Evolutionary conservation across 176 grass and related monocot species (phyloP).

Genomic region (Puya raimondii): DNA sequence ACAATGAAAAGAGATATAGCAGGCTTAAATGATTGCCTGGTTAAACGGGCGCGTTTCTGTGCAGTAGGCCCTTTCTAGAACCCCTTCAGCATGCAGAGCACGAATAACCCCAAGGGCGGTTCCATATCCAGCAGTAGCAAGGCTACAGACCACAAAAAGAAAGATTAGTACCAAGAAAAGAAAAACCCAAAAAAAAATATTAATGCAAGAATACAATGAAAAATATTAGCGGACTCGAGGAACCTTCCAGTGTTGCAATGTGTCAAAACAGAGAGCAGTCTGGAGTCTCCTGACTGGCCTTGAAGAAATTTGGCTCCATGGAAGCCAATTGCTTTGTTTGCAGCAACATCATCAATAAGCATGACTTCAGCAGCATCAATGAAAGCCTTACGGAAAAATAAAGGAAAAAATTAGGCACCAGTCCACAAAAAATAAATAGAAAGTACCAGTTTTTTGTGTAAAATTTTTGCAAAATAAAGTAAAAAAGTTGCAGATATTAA

Average conservation of each 20-base stretch:
- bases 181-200: conserved; percentile 1
- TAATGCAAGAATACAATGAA: conserved; percentile 1
- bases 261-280: conserved; percentile 58
- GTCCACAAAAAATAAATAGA: not conserved
- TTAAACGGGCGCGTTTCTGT: conserved; percentile 98
- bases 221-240: not conserved
- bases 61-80: conserved; percentile 76
- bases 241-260: conserved; percentile 98
- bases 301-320: conserved; percentile 71
- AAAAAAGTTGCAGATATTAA: not conserved
- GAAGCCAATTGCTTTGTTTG: conserved; percentile 87
- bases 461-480: not conserved
- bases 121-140: conserved; percentile 97
- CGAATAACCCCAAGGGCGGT: conserved; percentile 90
- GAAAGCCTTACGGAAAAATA: conserved; percentile 41
- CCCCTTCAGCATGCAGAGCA: conserved; percentile 52
- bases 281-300: conserved; percentile 29
- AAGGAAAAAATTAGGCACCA: not conserved
- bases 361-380: conserved; percentile 77
- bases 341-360: conserved; percentile 82
- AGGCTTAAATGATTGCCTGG: conserved; percentile 36
- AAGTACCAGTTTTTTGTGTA: not conserved
- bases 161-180: conserved; percentile 8
- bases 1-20: not conserved
- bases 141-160: conserved; percentile 26